Evolutionary conservation across 208 protist genomes (phyloP), one percentile per base, ranked within the genome.

Genomic region (Acanthamoeba culbertsoni): DNA sequence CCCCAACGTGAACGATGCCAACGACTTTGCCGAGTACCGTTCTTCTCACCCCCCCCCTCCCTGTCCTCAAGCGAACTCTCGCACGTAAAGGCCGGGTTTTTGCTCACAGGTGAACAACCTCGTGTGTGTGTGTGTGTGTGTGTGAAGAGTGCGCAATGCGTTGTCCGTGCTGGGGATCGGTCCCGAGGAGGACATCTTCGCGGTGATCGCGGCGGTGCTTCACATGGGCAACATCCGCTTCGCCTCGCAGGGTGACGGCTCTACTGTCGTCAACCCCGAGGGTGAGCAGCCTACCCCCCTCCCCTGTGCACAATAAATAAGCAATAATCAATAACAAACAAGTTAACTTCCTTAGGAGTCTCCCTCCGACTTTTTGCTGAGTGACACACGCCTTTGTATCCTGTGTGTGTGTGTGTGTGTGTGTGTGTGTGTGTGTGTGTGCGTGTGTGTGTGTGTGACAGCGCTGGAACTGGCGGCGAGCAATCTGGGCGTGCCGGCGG

Each of bases 11-110:
- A 93, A 98, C 86, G 97, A 99, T 94, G 94, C 94, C 31, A 94
- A 92, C 16, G 98, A 98, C 55, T 99, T 97, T 94, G 23, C 46
- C 23, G 95, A 97, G 86, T 98, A 96, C 48, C 84, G 10, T 23
- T 62, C 8, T 33, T 33, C 31, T 8, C 7, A 31, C 12, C 26
- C 51, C 51, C 0, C 23, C 31, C n/a, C 71, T 48, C 68, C 0
- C 16, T 77, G 0, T 40, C 68, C 0, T 2, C 68, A 43, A 12
- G 33, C 18, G 26, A 65, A n/a, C 28, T 6, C 0, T 0, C 1
- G 20, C 1, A 3, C 12, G 7, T 1, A 37, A 14, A 20, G 5
- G 10, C 16, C 16, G 14, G 23, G 37, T 20, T 71, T 2, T 0
- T 45, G 6, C 10, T 71, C n/a, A 5, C 10, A 10, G 35, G 16